Evolutionary conservation across 2,329 filamentous ascomycete species (phyloP).

Genomic region (Dothistroma septosporum): DNA sequence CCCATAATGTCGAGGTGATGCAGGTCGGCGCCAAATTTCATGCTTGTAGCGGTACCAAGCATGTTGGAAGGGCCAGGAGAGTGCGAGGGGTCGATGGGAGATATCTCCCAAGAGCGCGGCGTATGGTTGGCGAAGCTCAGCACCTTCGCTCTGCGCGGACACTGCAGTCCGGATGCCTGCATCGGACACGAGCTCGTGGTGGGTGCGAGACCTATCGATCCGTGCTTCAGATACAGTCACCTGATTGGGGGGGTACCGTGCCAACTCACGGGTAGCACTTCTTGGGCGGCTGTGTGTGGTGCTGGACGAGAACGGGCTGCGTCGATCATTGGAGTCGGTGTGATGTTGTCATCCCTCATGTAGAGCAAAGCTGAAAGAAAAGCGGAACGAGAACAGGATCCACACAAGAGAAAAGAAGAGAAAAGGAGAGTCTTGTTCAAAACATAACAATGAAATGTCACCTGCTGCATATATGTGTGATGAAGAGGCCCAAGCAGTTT

Average conservation of each 20-base stretch:
- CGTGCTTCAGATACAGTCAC: slow-evolving; percentile 22
- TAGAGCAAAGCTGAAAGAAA: slow-evolving; percentile 6
- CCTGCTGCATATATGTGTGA: slow-evolving; percentile 19
- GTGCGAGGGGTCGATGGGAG: slow-evolving; percentile 25
- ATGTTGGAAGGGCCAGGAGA: slow-evolving; percentile 25
- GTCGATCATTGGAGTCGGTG: slow-evolving; percentile 18
- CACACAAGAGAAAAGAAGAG: background rate
- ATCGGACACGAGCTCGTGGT: slow-evolving; percentile 29
- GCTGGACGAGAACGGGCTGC: slow-evolving; percentile 19
- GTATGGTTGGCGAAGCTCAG: slow-evolving; percentile 35
- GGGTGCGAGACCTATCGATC: slow-evolving; percentile 4
- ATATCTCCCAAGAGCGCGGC: slow-evolving; percentile 32
- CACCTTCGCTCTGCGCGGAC: slow-evolving; percentile 24
- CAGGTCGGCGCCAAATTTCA: slow-evolving; percentile 22
- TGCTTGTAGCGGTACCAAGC: slow-evolving; percentile 22
- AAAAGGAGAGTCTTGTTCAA: background rate
- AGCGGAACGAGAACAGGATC: slow-evolving; percentile 7
- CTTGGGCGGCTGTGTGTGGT: slow-evolving; percentile 8
- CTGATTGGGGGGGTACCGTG: slow-evolving; percentile 14
- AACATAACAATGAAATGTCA: slow-evolving; percentile 11
- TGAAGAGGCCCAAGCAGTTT: slow-evolving; percentile 5
- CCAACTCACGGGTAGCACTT: slow-evolving; percentile 13
- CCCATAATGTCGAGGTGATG: slow-evolving; percentile 29
- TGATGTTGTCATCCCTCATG: slow-evolving; percentile 1
- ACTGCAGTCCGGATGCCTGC: slow-evolving; percentile 32